These are phyloP conservation scores for Coemansia sp. DNA, from an alignment of 192 early-diverging fungal genomes.

Conservation along the genomic window DNA sequence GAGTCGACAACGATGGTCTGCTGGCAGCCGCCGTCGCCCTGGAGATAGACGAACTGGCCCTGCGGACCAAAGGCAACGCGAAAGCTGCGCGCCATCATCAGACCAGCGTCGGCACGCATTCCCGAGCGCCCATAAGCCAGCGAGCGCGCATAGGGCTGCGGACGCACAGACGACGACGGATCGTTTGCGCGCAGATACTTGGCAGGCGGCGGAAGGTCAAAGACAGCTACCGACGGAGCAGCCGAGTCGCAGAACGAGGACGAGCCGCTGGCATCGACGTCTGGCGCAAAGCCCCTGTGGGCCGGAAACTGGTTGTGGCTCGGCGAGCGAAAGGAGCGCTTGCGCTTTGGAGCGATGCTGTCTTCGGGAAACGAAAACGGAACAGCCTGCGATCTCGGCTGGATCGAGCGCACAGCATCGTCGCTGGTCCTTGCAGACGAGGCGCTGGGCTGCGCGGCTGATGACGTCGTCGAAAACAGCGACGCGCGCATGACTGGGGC, in stretches of 20 bases:
- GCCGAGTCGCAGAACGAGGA: neutral
- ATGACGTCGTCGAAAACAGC: slow-evolving; percentile 33
- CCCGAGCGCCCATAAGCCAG: slow-evolving; percentile 52
- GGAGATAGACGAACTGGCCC: slow-evolving; percentile 63
- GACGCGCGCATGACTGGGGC: slow-evolving; percentile 48
- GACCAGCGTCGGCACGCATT: slow-evolving; percentile 66
- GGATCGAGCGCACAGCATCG: slow-evolving; percentile 8
- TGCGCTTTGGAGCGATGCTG: neutral
- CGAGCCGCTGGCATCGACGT: slow-evolving; percentile 3
- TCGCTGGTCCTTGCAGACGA: neutral
- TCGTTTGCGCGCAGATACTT: slow-evolving; percentile 44
- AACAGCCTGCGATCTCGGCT: slow-evolving; percentile 17
- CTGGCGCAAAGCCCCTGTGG: neutral
- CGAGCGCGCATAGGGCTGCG: slow-evolving; percentile 36
- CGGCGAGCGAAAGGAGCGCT: neutral
- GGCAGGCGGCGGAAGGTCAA: slow-evolving; percentile 39
- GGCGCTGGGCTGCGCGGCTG: neutral
- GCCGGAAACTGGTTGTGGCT: neutral
- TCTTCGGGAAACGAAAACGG: slow-evolving; percentile 12
- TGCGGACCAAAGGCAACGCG: slow-evolving; percentile 83
- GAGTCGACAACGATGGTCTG: slow-evolving; percentile 51
- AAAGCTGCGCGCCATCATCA: slow-evolving; percentile 80
- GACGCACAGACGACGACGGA: slow-evolving; percentile 10
- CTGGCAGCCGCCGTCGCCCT: slow-evolving; percentile 6
- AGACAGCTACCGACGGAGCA: slow-evolving; percentile 13